These are phyloP conservation scores for Mortierella hygrophila DNA, from an alignment of 192 early-diverging fungal species.

Conservation along the genomic window DNA sequence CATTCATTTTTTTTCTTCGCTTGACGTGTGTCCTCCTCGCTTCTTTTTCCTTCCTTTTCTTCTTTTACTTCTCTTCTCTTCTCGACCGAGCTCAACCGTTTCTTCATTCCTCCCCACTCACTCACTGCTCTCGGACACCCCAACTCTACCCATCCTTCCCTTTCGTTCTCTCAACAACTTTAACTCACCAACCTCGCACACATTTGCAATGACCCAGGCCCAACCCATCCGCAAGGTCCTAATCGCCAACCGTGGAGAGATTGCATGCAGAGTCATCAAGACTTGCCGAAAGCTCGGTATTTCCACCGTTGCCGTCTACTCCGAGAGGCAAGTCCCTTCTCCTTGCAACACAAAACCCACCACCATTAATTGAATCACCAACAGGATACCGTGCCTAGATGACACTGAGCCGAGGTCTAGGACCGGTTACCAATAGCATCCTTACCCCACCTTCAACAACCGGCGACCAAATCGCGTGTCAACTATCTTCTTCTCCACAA, in stretches of 20 bases:
- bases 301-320: constrained; percentile 74
- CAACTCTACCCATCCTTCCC: background rate
- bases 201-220: constrained; percentile 24
- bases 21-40: background rate
- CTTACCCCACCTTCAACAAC: background rate
- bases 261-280: constrained; percentile 81
- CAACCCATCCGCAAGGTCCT: constrained; percentile 62
- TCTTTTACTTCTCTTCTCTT: background rate
- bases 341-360: background rate
- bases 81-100: background rate
- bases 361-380: background rate
- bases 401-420: background rate
- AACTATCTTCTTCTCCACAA: background rate
- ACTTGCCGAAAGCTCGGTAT: constrained; percentile 76
- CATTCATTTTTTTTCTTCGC: background rate
- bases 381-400: background rate
- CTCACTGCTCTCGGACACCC: background rate
- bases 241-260: constrained; percentile 87
- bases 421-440: background rate
- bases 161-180: constrained; percentile 3
- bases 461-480: background rate
- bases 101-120: constrained; percentile 1
- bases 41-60: background rate
- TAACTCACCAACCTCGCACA: background rate
- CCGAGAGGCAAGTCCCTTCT: constrained; percentile 58